Evolutionary conservation across 2,329 filamentous ascomycete genomes (phyloP), one percentile per base, ranked within the genome.

Genomic region (Arthrinium phaeospermum): DNA sequence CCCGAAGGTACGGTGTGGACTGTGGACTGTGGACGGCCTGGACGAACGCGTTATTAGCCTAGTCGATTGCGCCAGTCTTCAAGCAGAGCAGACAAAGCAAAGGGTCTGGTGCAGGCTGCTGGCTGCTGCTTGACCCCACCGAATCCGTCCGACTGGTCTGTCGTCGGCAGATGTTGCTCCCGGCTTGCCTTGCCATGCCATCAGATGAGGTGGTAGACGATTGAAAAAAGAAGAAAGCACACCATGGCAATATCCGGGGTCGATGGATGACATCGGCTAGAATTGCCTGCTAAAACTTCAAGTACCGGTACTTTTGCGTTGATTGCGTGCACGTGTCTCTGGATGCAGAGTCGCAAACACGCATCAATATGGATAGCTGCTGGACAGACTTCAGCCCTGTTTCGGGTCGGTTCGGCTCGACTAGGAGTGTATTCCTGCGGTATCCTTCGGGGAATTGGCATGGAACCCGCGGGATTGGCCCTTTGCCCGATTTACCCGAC

Each of bases 361-460:
- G 10, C 37, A 5, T 37, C 37, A 37, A 37, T 37, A 7, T 8
- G n/a, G n/a, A n/a, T 41, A 10, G 37, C 10, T 57, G 24, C 27
- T 30, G 51, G 30, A 30, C 53, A 41, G 24, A 24, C 14, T 41
- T 64, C 57, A 64, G 57, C 57, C 57, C 57, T 64, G 57, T 24
- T 27, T 67, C 67, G 67, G 67, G 45, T 68, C 67, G 67, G 67
- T 46, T 68, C 67, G 67, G 67, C 67, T 68, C n/a, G 41, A 34
- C 14, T 30, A 30, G 24, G 45, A 8, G 12, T 3, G 4, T 68
- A 41, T 47, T 24, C 67, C 67, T 68, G 13, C 67, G 67, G 67
- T 68, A 30, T 68, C 67, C 67, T 68, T 68, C 67, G 67, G 67
- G 45, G 44, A 37, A 30, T 27, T 46, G 41, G 30, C 45, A n/a